Conservation (phyloP, 345 rosid genomes). For the Corchorus olitorius region DNA sequence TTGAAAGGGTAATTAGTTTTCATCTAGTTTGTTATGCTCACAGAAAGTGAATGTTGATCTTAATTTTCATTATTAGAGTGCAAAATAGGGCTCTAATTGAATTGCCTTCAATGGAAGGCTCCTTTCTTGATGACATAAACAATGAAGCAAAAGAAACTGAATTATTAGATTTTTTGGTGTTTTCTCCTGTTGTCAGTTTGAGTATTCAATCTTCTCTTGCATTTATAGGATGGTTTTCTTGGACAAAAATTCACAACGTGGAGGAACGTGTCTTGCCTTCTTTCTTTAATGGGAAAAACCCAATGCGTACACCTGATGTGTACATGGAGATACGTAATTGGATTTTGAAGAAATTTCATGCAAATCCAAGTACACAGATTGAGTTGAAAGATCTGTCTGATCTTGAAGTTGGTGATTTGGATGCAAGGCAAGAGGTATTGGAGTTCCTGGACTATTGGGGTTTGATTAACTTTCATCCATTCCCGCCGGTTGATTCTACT, state of each 20-base stretch:
- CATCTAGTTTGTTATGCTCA: not conserved
- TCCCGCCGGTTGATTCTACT: constrained; percentile 51
- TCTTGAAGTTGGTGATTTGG: constrained; percentile 75
- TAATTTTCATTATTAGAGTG: constrained; percentile 5
- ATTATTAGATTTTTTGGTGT: not conserved
- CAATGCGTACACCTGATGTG: constrained; percentile 58
- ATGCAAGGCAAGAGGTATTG: constrained; percentile 85
- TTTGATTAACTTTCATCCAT: constrained; percentile 93
- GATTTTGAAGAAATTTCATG: constrained; percentile 81
- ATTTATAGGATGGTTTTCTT: constrained; percentile 91
- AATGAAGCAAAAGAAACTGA: constrained; percentile 10
- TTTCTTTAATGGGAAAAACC: constrained; percentile 81
- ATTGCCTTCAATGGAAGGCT: constrained; percentile 3
- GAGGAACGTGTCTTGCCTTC: constrained; percentile 84
- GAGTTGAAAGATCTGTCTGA: constrained; percentile 74
- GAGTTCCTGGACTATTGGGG: constrained; percentile 99
- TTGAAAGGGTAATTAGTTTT: not conserved
- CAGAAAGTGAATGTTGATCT: not conserved
- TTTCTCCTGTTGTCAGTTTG: not conserved
- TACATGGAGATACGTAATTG: constrained; percentile 85
- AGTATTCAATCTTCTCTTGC: constrained; percentile 8
- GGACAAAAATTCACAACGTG: constrained; percentile 76
- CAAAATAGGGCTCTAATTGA: not conserved
- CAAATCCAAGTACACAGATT: constrained; percentile 59
- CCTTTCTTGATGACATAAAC: not conserved